Evolutionary conservation across 2,329 filamentous ascomycete genomes (phyloP).

Genomic region (Blastomyces emzantsi): DNA sequence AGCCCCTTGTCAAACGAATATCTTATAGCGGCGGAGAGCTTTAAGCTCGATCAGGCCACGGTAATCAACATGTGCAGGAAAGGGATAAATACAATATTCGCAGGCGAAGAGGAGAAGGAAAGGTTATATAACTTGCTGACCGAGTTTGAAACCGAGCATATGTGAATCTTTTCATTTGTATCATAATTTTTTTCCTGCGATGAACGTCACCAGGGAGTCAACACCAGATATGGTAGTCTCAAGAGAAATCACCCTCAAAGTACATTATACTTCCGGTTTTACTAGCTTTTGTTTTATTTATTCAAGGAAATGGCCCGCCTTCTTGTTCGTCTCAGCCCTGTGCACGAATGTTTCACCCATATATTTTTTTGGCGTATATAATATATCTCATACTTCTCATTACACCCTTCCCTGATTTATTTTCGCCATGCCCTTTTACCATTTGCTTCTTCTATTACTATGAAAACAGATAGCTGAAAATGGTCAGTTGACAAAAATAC

Average conservation of each 20-base stretch:
- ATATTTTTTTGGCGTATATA: no score
- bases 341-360: no score
- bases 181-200: neutral
- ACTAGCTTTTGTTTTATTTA: neutral
- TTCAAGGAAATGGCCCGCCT: neutral
- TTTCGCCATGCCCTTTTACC: neutral
- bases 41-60: conserved; percentile 45
- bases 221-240: neutral
- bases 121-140: conserved; percentile 21
- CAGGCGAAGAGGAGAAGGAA: conserved; percentile 49
- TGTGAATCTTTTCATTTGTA: conserved; percentile 5
- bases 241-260: no score
- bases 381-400: neutral
- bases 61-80: conserved; percentile 51
- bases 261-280: neutral
- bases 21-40: conserved; percentile 60
- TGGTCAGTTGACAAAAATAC: neutral
- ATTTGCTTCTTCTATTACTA: neutral
- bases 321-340: neutral
- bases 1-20: conserved; percentile 72
- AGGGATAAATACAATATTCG: conserved; percentile 59
- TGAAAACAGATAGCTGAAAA: neutral
- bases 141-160: conserved; percentile 17
- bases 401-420: neutral
- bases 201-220: neutral